Base-by-base conservation (phyloP, 2,329 filamentous ascomycete genomes). In the Scedosporium dehoogii region DNA sequence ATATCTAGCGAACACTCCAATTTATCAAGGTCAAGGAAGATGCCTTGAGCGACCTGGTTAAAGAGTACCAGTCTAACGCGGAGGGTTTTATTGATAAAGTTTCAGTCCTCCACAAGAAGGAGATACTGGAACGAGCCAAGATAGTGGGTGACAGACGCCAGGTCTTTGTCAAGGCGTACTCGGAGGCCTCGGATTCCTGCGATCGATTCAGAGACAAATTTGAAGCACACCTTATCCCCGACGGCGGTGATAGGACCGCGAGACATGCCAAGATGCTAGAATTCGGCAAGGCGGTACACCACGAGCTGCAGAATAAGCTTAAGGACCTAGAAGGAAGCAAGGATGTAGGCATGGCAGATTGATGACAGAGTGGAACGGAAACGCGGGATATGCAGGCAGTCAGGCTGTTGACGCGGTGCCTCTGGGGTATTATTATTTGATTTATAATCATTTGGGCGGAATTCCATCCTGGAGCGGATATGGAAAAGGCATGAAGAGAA, bases 11-110 rank as follows among this genome's bases (percentile, higher is more conserved):
- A 61, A 29, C 59, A 10, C 21, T 55, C 14, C 29, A n/a, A 9
- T 61, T 55, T 18, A 41, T 61, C 59, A 41, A 61, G 48, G 41
- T 6, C 16, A 61, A 61, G 48, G 59, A 61, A n/a, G 48, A 61
- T 18, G 59, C 21, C 18, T 7, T 61, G 3, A 48, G 55, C n/a
- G 18, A 51, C 29, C 38, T 61, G 4, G 59, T 42, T 14, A 14
- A 61, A 18, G 59, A 61, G 48, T 56, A 61, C 29, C 48, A 48
- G 46, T 56, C 48, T 14, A 41, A 29, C 10, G 59, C 25, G 27
- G 33, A 29, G 12, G 29, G 29, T 18, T 61, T 61, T 6, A 42
- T 61, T 7, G 59, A 61, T 41, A 55, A 38, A 41, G 59, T 61
- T 21, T 27, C 29, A 16, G 53, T 41, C 6, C 48, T 61, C 3